These are phyloP conservation scores for Ceratopteris richardii DNA, from an alignment of 75 land plant species.

Conservation along the genomic window DNA sequence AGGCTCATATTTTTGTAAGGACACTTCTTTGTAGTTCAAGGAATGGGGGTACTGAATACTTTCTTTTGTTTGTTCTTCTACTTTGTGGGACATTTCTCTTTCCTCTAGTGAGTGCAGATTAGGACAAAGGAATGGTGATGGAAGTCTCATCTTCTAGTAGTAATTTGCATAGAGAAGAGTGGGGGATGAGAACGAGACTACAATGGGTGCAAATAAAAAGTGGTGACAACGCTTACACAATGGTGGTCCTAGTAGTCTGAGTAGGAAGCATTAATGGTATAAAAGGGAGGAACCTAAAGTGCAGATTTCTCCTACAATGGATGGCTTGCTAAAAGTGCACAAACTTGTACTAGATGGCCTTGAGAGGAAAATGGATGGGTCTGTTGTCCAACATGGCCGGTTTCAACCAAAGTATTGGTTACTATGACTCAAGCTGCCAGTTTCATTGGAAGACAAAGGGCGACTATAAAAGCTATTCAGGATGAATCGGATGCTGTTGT, in stretches of 20 bases:
- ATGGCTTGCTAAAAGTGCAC: slow-evolving; percentile 65
- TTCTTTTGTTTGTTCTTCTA: no score
- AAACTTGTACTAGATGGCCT: slow-evolving; percentile 45
- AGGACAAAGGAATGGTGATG: no score
- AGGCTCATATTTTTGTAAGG: no score
- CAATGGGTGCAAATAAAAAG: slow-evolving; percentile 28
- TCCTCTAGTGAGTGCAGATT: no score
- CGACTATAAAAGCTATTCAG: slow-evolving; percentile 73
- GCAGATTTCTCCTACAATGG: slow-evolving; percentile 70
- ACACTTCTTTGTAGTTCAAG: no score
- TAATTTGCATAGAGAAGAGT: no score
- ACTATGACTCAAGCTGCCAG: slow-evolving; percentile 73
- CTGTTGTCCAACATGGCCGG: slow-evolving; percentile 18
- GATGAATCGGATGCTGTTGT: no score
- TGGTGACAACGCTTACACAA: slow-evolving; percentile 71
- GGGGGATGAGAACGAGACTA: slow-evolving; percentile 13
- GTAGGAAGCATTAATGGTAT: no score
- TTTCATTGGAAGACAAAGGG: slow-evolving; percentile 80
- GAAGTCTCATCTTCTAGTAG: no score
- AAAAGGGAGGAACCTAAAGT: slow-evolving; percentile 72
- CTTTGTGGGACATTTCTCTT: no score
- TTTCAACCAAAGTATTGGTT: slow-evolving; percentile 58
- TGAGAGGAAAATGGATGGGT: slow-evolving; percentile 29
- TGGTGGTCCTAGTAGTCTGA: slow-evolving; percentile 68
- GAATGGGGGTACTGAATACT: no score